These are phyloP conservation scores for Penicillium sp. DNA, from an alignment of 2,329 filamentous ascomycete genomes.

Conservation along the genomic window DNA sequence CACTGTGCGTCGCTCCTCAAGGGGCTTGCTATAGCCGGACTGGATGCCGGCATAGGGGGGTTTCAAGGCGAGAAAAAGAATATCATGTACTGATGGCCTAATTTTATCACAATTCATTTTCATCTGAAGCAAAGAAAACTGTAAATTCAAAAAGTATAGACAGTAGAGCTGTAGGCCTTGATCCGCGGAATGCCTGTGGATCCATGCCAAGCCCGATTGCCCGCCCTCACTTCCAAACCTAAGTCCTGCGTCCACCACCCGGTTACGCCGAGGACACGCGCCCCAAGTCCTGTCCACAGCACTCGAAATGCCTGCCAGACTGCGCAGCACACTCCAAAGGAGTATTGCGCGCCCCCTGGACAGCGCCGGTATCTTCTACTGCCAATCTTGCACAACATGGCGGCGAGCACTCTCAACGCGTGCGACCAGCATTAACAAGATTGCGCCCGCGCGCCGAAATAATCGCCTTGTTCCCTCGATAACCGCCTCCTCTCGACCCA, in stretches of 20 bases:
- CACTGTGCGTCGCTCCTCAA: constrained; percentile 5
- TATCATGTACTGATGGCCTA: constrained; percentile 20
- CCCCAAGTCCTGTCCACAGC: not conserved
- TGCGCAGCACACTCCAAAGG: constrained; percentile 37
- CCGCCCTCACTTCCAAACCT: constrained; percentile 19
- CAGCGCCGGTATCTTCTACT: constrained; percentile 33
- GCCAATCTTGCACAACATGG: constrained; percentile 44
- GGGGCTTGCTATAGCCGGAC: constrained; percentile 5
- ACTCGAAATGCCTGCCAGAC: constrained; percentile 40
- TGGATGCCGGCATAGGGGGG: constrained; percentile 3
- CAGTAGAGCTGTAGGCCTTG: not conserved
- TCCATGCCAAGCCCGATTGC: constrained; percentile 22
- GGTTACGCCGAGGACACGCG: not conserved
- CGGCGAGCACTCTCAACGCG: constrained; percentile 34
- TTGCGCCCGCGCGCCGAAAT: constrained; percentile 12
- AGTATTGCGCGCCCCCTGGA: constrained; percentile 34
- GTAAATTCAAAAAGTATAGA: not conserved
- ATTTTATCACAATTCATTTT: constrained; percentile 8
- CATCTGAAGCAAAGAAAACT: not conserved
- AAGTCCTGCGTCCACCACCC: constrained; percentile 10
- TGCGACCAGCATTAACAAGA: constrained; percentile 12
- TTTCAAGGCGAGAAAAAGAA: constrained; percentile 15
- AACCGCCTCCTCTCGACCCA: constrained; percentile 26
- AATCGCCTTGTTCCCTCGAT: constrained; percentile 8
- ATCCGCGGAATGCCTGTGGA: not conserved